Evolutionary conservation across 495 filamentous ascomycete species (phyloP).

Genomic region (Acidomyces sp.): DNA sequence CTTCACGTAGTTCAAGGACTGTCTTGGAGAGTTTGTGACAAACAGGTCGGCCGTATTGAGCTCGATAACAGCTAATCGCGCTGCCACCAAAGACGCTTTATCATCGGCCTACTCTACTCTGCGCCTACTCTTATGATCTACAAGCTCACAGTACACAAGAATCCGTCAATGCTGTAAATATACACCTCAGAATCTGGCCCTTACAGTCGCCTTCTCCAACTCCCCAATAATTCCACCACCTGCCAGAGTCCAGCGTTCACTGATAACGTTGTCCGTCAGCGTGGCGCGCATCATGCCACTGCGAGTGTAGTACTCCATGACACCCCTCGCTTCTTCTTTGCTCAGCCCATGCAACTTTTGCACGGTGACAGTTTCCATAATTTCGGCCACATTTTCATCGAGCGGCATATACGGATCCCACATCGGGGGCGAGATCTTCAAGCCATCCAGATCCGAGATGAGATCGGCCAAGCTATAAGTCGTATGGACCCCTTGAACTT

Average conservation of each 20-base stretch:
- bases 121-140: too few species aligned
- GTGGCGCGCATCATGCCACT: slow-evolving; percentile 63
- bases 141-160: too few species aligned
- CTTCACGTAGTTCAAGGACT: too few species aligned
- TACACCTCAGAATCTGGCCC: slow-evolving; percentile 19
- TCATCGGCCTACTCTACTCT: too few species aligned
- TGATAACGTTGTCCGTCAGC: slow-evolving; percentile 59
- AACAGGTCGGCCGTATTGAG: too few species aligned
- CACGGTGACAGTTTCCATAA: slow-evolving; percentile 30
- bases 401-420: slow-evolving; percentile 51
- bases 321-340: slow-evolving; percentile 58
- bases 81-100: too few species aligned
- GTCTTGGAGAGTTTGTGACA: too few species aligned
- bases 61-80: too few species aligned
- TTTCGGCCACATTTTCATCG: slow-evolving; percentile 51
- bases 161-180: too few species aligned
- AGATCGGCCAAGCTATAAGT: too few species aligned
- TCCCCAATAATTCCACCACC: slow-evolving; percentile 75
- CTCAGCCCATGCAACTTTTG: slow-evolving; percentile 41
- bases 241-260: slow-evolving; percentile 73
- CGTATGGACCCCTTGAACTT: background rate
- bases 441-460: background rate
- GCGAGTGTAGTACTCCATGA: slow-evolving; percentile 87
- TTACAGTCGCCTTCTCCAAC: slow-evolving; percentile 32
- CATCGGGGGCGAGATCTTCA: slow-evolving; percentile 28